Evolutionary conservation across 768 basidiomycete species (phyloP), one percentile per base, ranked within the genome.

Genomic region (Tephrocybe sp.): DNA sequence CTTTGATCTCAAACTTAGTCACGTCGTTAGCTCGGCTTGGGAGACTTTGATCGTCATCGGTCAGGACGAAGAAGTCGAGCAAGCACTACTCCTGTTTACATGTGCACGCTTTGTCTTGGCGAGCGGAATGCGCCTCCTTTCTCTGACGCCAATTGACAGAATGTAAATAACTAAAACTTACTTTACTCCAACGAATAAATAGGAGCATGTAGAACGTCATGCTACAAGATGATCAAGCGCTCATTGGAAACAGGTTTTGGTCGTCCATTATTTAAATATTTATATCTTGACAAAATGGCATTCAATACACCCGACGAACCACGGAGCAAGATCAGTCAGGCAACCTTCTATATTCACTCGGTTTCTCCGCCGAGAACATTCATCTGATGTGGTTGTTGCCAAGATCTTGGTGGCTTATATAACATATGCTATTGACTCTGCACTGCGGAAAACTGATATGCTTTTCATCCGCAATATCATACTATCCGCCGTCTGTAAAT

Each of bases 241-340:
- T 87, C 56, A 88, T 78, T 56, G 83, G 71, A 34, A 91, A 92
- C 60, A 82, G 78, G 57, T 70, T 93, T 26, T 92, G 90, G 91
- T 69, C 76, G 13, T 66, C 82, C n/a, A n/a, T n/a, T n/a, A n/a
- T n/a, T n/a, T n/a, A 26, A 63, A 89, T 41, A 69, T 84, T 44
- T 82, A 84, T 46, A 84, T 84, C 53, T 70, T 93, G 52, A 82
- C 83, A n/a, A 11, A 65, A n/a, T n/a, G n/a, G n/a, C n/a, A n/a
- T 67, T n/a, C n/a, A n/a, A n/a, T 9, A 66, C 73, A 1, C 75
- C 83, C 11, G 79, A 79, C 24, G 75, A 74, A 42, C n/a, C 4
- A 16, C 35, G 44, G 16, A 38, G 25, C 2, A 37, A 43, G 3
- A 25, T n/a, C 15, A 37, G n/a, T n/a, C n/a, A 21, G 9, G 12